Conservation (phyloP, 208 protist genomes). For the Leishmania aethiopica region DNA sequence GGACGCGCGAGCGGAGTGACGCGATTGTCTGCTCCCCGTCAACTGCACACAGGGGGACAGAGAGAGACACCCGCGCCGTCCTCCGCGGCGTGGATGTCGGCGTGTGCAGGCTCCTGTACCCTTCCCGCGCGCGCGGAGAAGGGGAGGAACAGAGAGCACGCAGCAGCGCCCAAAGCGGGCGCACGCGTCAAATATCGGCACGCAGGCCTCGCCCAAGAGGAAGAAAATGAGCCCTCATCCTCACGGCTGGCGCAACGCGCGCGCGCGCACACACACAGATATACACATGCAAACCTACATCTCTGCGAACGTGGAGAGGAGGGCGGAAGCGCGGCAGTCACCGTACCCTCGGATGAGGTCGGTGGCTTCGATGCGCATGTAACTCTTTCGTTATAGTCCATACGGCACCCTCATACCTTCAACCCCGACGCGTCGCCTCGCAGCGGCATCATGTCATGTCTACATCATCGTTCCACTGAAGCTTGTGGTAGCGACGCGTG, state of each 20-base stretch:
- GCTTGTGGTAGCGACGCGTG: conserved; percentile 30
- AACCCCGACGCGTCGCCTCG: not conserved
- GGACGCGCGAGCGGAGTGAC: not conserved
- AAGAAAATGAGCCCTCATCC: not conserved
- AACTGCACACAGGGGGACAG: not conserved
- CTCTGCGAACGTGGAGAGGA: not conserved
- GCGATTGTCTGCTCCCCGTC: not conserved
- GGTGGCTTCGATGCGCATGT: not conserved
- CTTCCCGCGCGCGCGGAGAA: not conserved
- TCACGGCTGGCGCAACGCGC: not conserved
- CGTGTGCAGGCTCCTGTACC: not conserved
- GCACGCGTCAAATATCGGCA: no score
- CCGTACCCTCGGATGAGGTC: not conserved
- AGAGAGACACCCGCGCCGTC: not conserved
- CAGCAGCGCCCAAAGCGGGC: not conserved
- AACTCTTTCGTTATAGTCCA: not conserved
- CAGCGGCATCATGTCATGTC: not conserved
- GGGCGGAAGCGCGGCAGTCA: not conserved
- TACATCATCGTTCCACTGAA: conserved; percentile 30
- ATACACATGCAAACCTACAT: not conserved
- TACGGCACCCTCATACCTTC: not conserved
- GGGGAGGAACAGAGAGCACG: not conserved
- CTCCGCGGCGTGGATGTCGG: not conserved
- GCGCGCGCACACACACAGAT: not conserved
- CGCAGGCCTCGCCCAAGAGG: not conserved